Base-by-base conservation (phyloP, 805 yeast species). In the Candida coleopterorum region DNA sequence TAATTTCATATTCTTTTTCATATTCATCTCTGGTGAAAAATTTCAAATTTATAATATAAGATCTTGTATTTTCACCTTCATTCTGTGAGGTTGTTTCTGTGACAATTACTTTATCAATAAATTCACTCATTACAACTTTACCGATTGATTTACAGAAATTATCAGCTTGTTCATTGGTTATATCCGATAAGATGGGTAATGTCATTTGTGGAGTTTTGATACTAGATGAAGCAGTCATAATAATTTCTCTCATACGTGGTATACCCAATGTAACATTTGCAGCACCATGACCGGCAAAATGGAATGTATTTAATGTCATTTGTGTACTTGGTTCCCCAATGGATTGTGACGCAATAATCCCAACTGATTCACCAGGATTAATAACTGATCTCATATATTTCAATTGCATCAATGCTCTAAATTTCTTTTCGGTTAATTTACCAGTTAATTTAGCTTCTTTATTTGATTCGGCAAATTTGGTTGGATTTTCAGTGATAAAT, bases 231-330 rank as follows among this genome's bases (percentile, higher is more conserved):
- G 99, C 99, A 9, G 99, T 94, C 99, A 93, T 93, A 59, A 93
- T 88, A 62, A 93, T 93, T 75, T 93, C 99, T 78, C 99, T 84
- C 86, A 93, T 81, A 78, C 99, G 96, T 28, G 99, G 99, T 58
- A 93, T 93, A 84, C 99, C 99, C 53, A 93, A 74, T 0, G 99
- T 93, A 46, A 93, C 99, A 65, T 93, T 93, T 31, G 98, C 98
- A 40, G 98, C 99, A 79, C 99, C 99, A 69, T 94, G 98, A 61
- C 99, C 99, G 52, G 99, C 99, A 56, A 93, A 93, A 72, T 93
- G 96, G 86, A 86, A 86, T 32, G 96, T 86, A 62, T 86, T 86
- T 54, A 86, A 76, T 12, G 99, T 93, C 99, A 93, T 93, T 70
- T 93, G 99, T 3, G 99, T 93, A 4, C 97, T 87, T 35, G 99